phyloP scores from a whole-genome alignment of 2,329 filamentous ascomycete species.

The Aureobasidium sp. region DNA sequence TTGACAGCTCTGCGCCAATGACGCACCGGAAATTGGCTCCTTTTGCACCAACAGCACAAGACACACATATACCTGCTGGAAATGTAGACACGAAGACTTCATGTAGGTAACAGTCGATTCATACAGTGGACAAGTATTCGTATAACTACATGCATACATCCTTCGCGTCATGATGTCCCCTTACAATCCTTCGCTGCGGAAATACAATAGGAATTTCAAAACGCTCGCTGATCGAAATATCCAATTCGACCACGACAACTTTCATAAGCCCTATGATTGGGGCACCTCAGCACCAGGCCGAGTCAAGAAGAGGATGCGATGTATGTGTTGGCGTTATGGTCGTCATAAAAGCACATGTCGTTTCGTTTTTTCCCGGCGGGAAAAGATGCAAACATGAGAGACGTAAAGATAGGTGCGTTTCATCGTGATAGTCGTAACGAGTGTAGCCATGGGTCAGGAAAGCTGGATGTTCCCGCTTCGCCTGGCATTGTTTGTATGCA shows the following conservation, averaged over 20 bases:
- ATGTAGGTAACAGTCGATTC: not conserved
- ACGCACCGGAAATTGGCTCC: not conserved
- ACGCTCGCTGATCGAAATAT: conserved; percentile 8
- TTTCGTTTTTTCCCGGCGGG: not conserved
- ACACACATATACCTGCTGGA: not conserved
- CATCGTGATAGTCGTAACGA: not conserved
- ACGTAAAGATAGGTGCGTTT: not conserved
- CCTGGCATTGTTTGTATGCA: not conserved
- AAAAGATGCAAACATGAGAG: not conserved
- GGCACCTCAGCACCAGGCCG: not conserved
- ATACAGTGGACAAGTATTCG: no score
- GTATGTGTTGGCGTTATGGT: not conserved
- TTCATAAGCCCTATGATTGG: not conserved
- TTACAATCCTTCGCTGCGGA: not conserved
- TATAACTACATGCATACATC: not conserved
- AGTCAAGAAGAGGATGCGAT: not conserved
- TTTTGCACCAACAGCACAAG: not conserved
- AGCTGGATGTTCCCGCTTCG: not conserved
- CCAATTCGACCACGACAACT: not conserved
- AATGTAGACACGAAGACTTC: not conserved
- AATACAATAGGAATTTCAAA: not conserved
- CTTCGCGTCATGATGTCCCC: no score
- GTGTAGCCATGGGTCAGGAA: not conserved
- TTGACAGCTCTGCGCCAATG: not conserved
- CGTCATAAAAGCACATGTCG: not conserved